Percentiles rank a stretch among this genome's conserved stretches.
Evolutionary conservation across 1,284 basidiomycete species (phyloP).

Genomic region (Schizophyllum commune): DNA sequence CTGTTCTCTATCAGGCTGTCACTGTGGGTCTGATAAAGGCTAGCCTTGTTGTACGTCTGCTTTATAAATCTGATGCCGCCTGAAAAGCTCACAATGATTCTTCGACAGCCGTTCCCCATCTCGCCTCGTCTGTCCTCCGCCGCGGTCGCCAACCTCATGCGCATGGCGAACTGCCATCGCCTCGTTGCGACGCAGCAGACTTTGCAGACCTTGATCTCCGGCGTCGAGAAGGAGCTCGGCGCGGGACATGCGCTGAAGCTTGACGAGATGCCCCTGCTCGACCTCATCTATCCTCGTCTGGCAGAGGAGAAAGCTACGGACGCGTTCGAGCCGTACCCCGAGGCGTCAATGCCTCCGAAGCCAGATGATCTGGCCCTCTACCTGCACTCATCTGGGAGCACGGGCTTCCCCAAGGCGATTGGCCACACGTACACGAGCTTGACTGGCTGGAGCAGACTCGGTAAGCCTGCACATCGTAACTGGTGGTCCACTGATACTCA

Average conservation of each 20-base stretch:
- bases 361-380: neutral
- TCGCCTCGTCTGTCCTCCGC: slow-evolving; percentile 21
- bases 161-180: slow-evolving; percentile 15
- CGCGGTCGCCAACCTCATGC: slow-evolving; percentile 18
- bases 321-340: slow-evolving; percentile 17
- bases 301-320: slow-evolving; percentile 16
- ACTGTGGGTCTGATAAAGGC: slow-evolving; percentile 22
- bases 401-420: slow-evolving; percentile 2
- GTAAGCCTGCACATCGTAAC: neutral
- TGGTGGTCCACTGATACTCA: neutral
- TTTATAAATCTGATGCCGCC: too few species aligned
- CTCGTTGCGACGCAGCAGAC: slow-evolving; percentile 17
- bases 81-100: neutral
- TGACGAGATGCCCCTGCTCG: slow-evolving; percentile 18
- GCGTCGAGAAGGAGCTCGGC: slow-evolving; percentile 10
- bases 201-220: slow-evolving; percentile 13
- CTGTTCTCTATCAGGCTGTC: slow-evolving; percentile 23
- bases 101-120: slow-evolving; percentile 25
- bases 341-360: neutral
- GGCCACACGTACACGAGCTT: neutral
- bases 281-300: slow-evolving; percentile 21
- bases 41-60: slow-evolving; percentile 21
- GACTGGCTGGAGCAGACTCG: neutral
- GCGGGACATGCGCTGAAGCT: slow-evolving; percentile 1
- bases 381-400: slow-evolving; percentile 1